Evolutionary conservation across 768 basidiomycete genomes (phyloP).

Genomic region (Pisolithus tinctorius): DNA sequence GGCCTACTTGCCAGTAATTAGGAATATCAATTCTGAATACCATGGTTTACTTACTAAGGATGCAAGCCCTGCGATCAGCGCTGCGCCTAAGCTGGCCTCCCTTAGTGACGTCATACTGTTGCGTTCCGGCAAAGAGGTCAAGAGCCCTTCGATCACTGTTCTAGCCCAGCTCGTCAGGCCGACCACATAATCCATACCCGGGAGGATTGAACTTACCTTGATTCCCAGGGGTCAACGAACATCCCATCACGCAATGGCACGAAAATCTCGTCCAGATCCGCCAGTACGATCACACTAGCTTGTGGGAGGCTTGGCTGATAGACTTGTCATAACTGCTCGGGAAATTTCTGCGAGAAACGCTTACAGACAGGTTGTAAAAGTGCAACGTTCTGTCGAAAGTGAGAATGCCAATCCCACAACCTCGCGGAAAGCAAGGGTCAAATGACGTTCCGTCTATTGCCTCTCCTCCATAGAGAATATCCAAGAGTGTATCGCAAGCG

Average conservation of each 20-base stretch:
- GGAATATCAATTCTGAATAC: conserved; percentile 6
- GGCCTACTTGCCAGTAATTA: conserved; percentile 30
- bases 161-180: conserved; percentile 30
- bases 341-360: conserved; percentile 18
- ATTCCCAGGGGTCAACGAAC: conserved; percentile 69
- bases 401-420: conserved; percentile 64
- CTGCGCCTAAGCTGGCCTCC: conserved; percentile 73
- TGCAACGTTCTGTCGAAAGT: conserved; percentile 79
- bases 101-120: conserved; percentile 41
- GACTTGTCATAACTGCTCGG: conserved; percentile 9
- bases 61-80: conserved; percentile 63
- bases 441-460: conserved; percentile 34
- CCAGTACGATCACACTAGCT: conserved; percentile 69
- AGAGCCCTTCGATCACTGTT: conserved; percentile 54
- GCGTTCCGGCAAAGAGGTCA: conserved; percentile 58
- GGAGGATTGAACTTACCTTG: conserved; percentile 43
- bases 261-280: conserved; percentile 92
- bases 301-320: conserved; percentile 38
- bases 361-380: conserved; percentile 85
- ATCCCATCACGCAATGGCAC: conserved; percentile 65
- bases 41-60: conserved; percentile 48
- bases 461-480: conserved; percentile 56
- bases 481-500: conserved; percentile 56
- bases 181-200: neutral
- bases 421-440: conserved; percentile 45